A percentile compares a stretch with the other conserved stretches of the same genome.
phyloP scores from a whole-genome alignment of 1,284 basidiomycete species.

The Moesziomyces antarcticus region DNA sequence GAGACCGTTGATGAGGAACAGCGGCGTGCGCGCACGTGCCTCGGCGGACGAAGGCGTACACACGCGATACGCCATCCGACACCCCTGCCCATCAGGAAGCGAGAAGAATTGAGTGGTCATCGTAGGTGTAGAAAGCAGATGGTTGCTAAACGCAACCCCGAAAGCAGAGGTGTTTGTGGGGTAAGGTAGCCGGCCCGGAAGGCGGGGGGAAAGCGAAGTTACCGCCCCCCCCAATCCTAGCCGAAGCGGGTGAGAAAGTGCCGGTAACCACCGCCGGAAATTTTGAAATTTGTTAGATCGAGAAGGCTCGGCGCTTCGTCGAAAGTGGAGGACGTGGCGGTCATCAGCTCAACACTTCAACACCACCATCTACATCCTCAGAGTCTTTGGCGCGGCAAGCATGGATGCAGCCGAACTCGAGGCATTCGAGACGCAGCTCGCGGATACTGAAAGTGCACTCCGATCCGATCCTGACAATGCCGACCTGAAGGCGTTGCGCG shows the following conservation, averaged over 20 bases:
- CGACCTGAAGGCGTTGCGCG: slow-evolving; percentile 77
- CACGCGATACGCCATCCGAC: slow-evolving; percentile 45
- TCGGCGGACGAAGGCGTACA: slow-evolving; percentile 2
- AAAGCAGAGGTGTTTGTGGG: neutral
- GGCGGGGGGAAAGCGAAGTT: neutral
- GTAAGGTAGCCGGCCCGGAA: neutral
- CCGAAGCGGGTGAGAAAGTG: neutral
- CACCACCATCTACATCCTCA: too few species aligned
- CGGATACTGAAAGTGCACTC: slow-evolving; percentile 88
- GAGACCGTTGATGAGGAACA: slow-evolving; percentile 64
- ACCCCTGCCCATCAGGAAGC: slow-evolving; percentile 15
- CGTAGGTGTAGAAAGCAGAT: neutral
- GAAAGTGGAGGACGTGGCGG: too few species aligned
- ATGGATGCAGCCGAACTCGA: slow-evolving; percentile 29
- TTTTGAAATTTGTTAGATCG: too few species aligned
- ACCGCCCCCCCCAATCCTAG: too few species aligned
- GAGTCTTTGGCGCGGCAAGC: too few species aligned
- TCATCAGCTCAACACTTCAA: too few species aligned
- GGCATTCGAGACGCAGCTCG: slow-evolving; percentile 70
- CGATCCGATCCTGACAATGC: slow-evolving; percentile 82
- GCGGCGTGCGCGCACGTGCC: slow-evolving; percentile 19
- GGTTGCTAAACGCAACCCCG: too few species aligned
- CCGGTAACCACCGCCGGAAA: neutral
- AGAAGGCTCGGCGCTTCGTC: neutral
- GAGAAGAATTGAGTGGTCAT: slow-evolving; percentile 12